phyloP scores from a whole-genome alignment of 106 monocot species.

The Alisma plantagoaquatica region DNA sequence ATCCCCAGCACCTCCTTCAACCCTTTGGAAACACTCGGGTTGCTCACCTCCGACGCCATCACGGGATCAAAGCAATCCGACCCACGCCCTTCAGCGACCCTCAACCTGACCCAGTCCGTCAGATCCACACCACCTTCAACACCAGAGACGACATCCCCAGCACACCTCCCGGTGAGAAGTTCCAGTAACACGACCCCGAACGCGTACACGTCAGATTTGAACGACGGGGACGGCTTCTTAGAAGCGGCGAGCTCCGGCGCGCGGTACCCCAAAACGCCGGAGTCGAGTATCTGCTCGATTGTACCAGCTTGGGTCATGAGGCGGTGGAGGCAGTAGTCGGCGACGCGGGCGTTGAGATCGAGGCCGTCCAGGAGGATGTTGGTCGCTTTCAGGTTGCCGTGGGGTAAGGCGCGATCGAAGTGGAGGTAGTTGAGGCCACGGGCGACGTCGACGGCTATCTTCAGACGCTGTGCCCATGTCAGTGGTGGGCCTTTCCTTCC shows the following conservation, averaged over 20 bases:
- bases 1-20: conserved; percentile 87
- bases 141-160: conserved; percentile 71
- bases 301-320: conserved; percentile 90
- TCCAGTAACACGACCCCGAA: conserved; percentile 87
- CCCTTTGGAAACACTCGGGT: conserved; percentile 20
- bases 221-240: conserved; percentile 74
- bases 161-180: conserved; percentile 80
- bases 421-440: conserved; percentile 98
- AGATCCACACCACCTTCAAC: conserved; percentile 79
- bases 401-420: conserved; percentile 77
- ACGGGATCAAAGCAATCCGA: conserved; percentile 69
- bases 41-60: conserved; percentile 31
- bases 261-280: conserved; percentile 69
- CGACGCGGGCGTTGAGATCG: conserved; percentile 81
- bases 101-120: conserved; percentile 74
- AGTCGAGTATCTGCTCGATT: conserved; percentile 60
- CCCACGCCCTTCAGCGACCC: conserved; percentile 73
- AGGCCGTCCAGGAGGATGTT: conserved; percentile 84
- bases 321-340: conserved; percentile 94
- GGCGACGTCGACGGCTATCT: conserved; percentile 80
- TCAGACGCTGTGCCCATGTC: conserved; percentile 87
- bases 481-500: conserved; percentile 77
- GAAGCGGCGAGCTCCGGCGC: conserved; percentile 75
- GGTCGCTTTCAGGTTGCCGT: conserved; percentile 91
- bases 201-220: conserved; percentile 83